phyloP scores from a whole-genome alignment of 2,329 filamentous ascomycete genomes.

The Simplicillium sp. region DNA sequence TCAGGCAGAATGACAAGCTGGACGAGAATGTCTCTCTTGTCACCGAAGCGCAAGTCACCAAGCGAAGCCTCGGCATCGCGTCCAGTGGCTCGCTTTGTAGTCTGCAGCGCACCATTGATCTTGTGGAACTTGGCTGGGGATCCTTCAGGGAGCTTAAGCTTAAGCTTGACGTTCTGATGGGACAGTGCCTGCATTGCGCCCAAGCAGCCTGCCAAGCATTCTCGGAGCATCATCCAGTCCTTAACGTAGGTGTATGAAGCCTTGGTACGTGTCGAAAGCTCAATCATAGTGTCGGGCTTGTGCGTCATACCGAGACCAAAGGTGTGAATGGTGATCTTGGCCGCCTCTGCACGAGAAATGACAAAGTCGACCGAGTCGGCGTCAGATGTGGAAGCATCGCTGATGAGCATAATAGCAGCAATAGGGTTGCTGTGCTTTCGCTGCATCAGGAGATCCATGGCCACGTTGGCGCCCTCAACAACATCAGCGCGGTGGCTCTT shows the following conservation, averaged over 20 bases:
- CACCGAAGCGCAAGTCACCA: constrained; percentile 87
- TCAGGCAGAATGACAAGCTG: constrained; percentile 90
- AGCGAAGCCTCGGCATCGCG: constrained; percentile 88
- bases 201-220: constrained; percentile 88
- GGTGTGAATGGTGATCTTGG: constrained; percentile 94
- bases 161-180: constrained; percentile 97
- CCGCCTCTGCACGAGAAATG: constrained; percentile 89
- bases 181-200: constrained; percentile 87
- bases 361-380: constrained; percentile 96
- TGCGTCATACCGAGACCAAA: constrained; percentile 95
- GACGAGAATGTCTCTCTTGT: constrained; percentile 88
- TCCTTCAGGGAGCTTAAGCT: constrained; percentile 86
- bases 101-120: constrained; percentile 91
- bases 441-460: constrained; percentile 98
- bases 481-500: constrained; percentile 96
- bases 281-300: constrained; percentile 98
- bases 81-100: constrained; percentile 90
- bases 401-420: constrained; percentile 91
- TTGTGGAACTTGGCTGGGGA: constrained; percentile 98
- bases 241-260: constrained; percentile 97
- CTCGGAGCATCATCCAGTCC: constrained; percentile 99
- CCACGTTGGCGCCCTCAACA: constrained; percentile 93
- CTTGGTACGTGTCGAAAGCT: constrained; percentile 89
- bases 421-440: constrained; percentile 92
- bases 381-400: constrained; percentile 91